Evolutionary conservation across 495 filamentous ascomycete species (phyloP).

Genomic region (Aspergillus campestris): DNA sequence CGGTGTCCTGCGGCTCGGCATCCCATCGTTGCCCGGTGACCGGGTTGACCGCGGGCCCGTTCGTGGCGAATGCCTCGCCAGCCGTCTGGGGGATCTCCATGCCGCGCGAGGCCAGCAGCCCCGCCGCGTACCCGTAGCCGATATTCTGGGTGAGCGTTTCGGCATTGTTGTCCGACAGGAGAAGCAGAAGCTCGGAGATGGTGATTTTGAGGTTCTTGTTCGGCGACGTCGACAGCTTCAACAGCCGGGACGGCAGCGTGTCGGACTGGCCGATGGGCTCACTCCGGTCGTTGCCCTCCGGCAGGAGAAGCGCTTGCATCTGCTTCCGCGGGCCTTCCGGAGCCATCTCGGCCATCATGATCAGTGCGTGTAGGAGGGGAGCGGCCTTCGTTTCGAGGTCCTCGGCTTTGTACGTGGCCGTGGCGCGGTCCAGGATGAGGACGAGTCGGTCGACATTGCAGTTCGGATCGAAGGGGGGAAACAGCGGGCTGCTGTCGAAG

Average conservation of each 20-base stretch:
- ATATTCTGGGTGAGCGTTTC: constrained; percentile 69
- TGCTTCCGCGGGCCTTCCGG: constrained; percentile 50
- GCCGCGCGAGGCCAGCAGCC: constrained; percentile 75
- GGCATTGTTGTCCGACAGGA: constrained; percentile 69
- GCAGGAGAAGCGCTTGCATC: constrained; percentile 63
- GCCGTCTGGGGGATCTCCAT: constrained; percentile 64
- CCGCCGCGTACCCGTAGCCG: constrained; percentile 87
- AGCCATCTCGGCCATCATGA: constrained; percentile 63
- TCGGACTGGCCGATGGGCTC: constrained; percentile 67
- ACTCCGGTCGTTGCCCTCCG: constrained; percentile 69
- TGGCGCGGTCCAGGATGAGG: constrained; percentile 61
- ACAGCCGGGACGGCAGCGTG: constrained; percentile 66
- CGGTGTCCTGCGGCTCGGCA: constrained; percentile 48
- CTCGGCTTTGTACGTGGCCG: constrained; percentile 48
- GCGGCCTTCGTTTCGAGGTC: constrained; percentile 61
- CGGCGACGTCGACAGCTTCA: constrained; percentile 71
- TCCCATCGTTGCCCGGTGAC: constrained; percentile 82
- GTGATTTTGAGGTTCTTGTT: constrained; percentile 62
- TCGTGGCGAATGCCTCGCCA: constrained; percentile 46
- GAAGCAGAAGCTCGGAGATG: constrained; percentile 77
- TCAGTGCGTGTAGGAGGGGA: constrained; percentile 65
- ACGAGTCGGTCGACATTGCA: constrained; percentile 61
- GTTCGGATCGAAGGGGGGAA: constrained; percentile 55
- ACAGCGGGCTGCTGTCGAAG: constrained; percentile 44
- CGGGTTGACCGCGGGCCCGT: constrained; percentile 56